Conservation (phyloP, 2,329 filamentous ascomycete species). For the Phialocephala sp. region DNA sequence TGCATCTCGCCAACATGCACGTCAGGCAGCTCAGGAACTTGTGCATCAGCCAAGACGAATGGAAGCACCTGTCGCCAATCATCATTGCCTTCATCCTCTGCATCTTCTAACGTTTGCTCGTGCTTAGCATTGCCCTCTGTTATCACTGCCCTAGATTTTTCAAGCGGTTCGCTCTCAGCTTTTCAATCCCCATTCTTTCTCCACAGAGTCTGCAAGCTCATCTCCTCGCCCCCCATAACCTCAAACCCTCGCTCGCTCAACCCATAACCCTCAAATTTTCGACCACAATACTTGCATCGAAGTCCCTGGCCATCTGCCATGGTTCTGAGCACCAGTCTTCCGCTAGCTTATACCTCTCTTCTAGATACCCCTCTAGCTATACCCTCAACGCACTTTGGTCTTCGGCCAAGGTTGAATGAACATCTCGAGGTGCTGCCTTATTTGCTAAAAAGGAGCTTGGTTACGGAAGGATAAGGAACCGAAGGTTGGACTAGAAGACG, state of each 20-base stretch:
- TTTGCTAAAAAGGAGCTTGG: slow-evolving; percentile 15
- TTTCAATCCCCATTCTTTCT: slow-evolving; percentile 48
- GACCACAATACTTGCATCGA: slow-evolving; percentile 55
- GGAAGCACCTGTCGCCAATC: neutral
- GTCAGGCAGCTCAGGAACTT: neutral
- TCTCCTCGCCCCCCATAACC: slow-evolving; percentile 55
- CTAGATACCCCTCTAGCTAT: slow-evolving; percentile 24
- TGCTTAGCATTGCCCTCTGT: neutral
- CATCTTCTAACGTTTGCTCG: neutral
- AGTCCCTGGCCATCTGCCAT: slow-evolving; percentile 26
- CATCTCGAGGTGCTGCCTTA: neutral
- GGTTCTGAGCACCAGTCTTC: slow-evolving; percentile 16
- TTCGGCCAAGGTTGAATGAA: neutral
- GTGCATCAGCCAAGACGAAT: neutral
- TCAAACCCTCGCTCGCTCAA: slow-evolving; percentile 60
- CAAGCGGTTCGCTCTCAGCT: slow-evolving; percentile 13
- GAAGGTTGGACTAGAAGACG: slow-evolving; percentile 29
- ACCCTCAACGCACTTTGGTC: slow-evolving; percentile 1
- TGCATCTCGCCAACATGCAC: neutral
- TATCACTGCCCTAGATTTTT: neutral
- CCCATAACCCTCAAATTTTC: slow-evolving; percentile 57
- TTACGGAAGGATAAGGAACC: slow-evolving; percentile 28
- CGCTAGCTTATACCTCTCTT: slow-evolving; percentile 13
- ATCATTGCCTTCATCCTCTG: neutral
- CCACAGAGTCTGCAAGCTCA: slow-evolving; percentile 61